phyloP scores from a whole-genome alignment of 495 filamentous ascomycete genomes.

The Penicillium cataractarum region DNA sequence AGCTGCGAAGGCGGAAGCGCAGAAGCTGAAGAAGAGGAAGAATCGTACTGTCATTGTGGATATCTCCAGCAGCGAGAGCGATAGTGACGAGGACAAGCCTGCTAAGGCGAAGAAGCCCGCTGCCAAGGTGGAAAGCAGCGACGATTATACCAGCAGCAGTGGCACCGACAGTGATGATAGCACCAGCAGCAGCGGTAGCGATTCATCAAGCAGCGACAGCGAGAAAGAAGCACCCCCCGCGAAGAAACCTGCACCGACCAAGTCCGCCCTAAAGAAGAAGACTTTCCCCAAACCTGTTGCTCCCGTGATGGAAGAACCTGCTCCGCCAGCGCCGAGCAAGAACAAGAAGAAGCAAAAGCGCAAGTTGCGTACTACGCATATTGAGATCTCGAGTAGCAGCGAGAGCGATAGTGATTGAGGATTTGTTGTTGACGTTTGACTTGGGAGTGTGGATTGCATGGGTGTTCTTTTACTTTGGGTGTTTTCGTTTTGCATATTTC shows the following conservation, averaged over 20 bases:
- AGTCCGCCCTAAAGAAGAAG: conserved; percentile 14
- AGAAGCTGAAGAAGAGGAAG: conserved; percentile 57
- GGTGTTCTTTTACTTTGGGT: conserved; percentile 8
- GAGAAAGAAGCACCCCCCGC: conserved; percentile 25
- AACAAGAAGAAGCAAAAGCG: conserved; percentile 38
- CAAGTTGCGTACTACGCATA: conserved; percentile 29
- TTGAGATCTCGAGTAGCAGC: conserved; percentile 36
- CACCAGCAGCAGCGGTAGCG: conserved; percentile 28
- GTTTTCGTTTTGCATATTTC: neutral
- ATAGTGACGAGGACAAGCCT: conserved; percentile 23
- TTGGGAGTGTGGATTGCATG: neutral
- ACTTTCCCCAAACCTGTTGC: conserved; percentile 7
- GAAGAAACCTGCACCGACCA: conserved; percentile 20
- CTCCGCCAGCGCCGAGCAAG: conserved; percentile 10
- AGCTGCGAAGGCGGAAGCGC: conserved; percentile 34
- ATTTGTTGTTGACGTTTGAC: neutral
- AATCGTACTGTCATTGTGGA: conserved; percentile 54
- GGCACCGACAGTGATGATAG: conserved; percentile 17
- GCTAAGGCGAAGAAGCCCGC: conserved; percentile 12
- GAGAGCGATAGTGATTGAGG: conserved; percentile 36
- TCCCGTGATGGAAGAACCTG: conserved; percentile 16
- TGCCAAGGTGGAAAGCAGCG: conserved; percentile 30
- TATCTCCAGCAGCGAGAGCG: conserved; percentile 51
- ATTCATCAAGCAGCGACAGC: conserved; percentile 26
- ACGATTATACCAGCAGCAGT: conserved; percentile 21